Evolutionary conservation across 495 filamentous ascomycete species (phyloP).

Genomic region (Delitschia confertaspora): DNA sequence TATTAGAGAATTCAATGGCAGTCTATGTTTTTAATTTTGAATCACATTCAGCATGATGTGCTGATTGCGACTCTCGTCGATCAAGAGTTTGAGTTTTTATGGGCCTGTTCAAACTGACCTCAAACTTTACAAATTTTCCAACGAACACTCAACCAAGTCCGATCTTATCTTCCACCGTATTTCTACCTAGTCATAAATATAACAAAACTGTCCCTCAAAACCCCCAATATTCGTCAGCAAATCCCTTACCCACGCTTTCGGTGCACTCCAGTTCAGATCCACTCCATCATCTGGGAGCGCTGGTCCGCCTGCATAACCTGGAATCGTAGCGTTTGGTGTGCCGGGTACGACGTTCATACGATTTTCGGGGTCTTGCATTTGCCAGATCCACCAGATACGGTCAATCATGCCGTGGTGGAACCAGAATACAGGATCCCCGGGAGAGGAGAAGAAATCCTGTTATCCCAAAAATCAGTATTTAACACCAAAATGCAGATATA

Average conservation of each 20-base stretch:
- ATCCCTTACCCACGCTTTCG: slow-evolving; percentile 7
- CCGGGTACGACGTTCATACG: slow-evolving; percentile 18
- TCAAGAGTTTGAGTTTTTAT: too few relatives aligned
- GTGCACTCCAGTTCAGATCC: slow-evolving; percentile 16
- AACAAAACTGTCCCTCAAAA: slow-evolving; percentile 17
- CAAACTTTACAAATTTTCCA: too few relatives aligned
- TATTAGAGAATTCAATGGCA: too few relatives aligned
- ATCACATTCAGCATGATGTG: too few relatives aligned
- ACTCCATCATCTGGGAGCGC: slow-evolving; percentile 18
- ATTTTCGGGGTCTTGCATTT: slow-evolving; percentile 36
- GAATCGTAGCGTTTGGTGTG: slow-evolving; percentile 7
- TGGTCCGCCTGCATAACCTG: too few relatives aligned
- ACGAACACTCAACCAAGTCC: too few relatives aligned
- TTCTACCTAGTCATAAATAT: too few relatives aligned
- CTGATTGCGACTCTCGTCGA: too few relatives aligned
- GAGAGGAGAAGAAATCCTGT: slow-evolving; percentile 26
- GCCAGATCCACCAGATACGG: slow-evolving; percentile 63
- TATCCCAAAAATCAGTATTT: not conserved
- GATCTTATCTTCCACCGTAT: too few relatives aligned
- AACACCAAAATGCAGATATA: not conserved
- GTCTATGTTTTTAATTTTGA: too few relatives aligned
- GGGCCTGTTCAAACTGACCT: too few relatives aligned
- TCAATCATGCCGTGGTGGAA: slow-evolving; percentile 47
- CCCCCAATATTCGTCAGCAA: slow-evolving; percentile 17
- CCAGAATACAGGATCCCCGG: slow-evolving; percentile 26